Evolutionary conservation across 768 basidiomycete genomes (phyloP), one percentile per base, ranked within the genome.

Genomic region (Daedaleopsis nitida): DNA sequence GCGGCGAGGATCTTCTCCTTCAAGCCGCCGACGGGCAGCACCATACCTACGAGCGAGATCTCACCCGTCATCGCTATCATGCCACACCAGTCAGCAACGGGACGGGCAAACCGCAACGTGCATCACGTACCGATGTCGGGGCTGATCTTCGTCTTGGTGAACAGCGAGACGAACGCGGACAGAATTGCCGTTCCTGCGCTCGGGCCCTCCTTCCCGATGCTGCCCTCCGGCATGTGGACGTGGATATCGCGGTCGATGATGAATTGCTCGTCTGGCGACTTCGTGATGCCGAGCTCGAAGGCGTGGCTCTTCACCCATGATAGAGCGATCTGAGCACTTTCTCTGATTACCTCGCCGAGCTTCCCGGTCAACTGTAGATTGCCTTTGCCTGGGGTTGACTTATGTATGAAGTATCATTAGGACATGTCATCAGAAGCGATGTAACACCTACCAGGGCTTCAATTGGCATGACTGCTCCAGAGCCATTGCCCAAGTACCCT

Each of bases 381-480:
- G 13, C 96, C 96, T 72, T 96, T 96, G 2, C 97, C 97, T 24
- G 96, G 96, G 94, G 97, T 98, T 53, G 87, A 87, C 94, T 95
- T 17, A 5, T 35, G 39, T 16, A 50, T n/a, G 54, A 16, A 53
- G 56, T 19, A 27, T 64, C 24, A 49, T n/a, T 9, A 49, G 19
- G 23, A 23, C 39, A 13, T 10, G 13, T 24, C 19, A 9, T 14
- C 21, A 24, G 47, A 11, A 9, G 23, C 14, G 13, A 24, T 13
- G 14, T 3, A 9, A 10, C 17, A 81, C 87, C 68, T 62, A 95
- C 95, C 68, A 90, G 90, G 42, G 91, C 94, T 77, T 99, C 97
- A 32, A 99, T 87, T 19, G 96, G 96, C 94, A 98, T 96, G 45
- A 98, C 92, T 5, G 94, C 91, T 24, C 97, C 97, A 14, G 90